Evolutionary conservation across 805 yeast species (phyloP), one percentile per base, ranked within the genome.

Genomic region (Diddensiella caesifluorescens): DNA sequence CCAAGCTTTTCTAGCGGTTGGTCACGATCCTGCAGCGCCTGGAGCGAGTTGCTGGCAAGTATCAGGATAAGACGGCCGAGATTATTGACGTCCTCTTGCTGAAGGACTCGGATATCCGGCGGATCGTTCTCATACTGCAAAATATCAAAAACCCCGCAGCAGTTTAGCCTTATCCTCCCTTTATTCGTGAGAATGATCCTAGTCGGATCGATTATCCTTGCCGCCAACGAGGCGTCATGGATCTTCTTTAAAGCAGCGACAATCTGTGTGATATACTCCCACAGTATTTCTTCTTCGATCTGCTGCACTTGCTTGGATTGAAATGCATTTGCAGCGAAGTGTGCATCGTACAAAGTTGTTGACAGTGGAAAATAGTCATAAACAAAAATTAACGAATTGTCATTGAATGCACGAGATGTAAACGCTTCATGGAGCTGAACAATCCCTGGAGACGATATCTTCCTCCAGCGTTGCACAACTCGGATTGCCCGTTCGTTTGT

Each of bases 301-400:
- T 67, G 44, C 62, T 65, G 29, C 62, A 61, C 21, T 48, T 34
- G 34, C 26, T 41, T 25, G 48, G 23, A 28, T 32, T 40, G 37
- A 29, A 44, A 60, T 67, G 54, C 57, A 42, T 54, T 67, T 33
- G 73, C 64, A 36, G 70, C 67, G 50, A 78, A 69, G 64, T 86
- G 92, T 15, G 72, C 69, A 47, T 87, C 95, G 43, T 69, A 66
- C 36, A 90, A 64, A 1, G 95, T 83, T 42, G 67, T 67, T 1
- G 95, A 73, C 46, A 77, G 68, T 19, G 98, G 97, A 60, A 74
- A 84, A 60, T 78, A 92, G 56, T 90, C 97, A 62, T 87, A 86
- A 3, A 84, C 81, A 33, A 88, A 67, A 31, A 87, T 73, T 43
- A 92, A 69, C 1, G 92, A 79, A 36, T 72, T 70, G 52, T 84